Evolutionary conservation across 306 rosid genomes (phyloP).

Genomic region (Dalbergia cultrata): DNA sequence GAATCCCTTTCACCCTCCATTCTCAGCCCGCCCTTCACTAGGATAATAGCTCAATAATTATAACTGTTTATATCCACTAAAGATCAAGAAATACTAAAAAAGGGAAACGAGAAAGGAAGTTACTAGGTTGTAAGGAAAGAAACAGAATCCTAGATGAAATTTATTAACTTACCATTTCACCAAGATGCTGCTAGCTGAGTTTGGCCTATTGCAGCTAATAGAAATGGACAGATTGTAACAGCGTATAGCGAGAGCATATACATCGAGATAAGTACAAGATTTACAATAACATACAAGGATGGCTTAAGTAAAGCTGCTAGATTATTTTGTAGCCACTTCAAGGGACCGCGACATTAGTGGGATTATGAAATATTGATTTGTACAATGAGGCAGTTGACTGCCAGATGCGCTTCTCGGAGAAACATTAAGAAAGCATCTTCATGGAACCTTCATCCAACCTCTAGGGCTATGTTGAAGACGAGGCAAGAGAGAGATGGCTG

Average conservation of each 20-base stretch:
- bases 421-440: constrained; percentile 48
- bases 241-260: constrained; percentile 40
- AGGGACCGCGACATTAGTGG: constrained; percentile 42
- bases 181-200: not conserved
- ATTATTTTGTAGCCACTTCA: not conserved
- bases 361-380: constrained; percentile 55
- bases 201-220: not conserved
- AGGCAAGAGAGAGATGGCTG: constrained; percentile 45
- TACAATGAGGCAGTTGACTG: constrained; percentile 64
- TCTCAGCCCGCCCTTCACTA: not conserved
- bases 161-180: not conserved
- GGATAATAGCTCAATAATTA: not conserved
- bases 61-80: not conserved
- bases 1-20: not conserved
- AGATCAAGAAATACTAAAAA: not conserved
- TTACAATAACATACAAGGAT: constrained; percentile 56
- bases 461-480: constrained; percentile 39
- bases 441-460: constrained; percentile 68
- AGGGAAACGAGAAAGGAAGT: not conserved
- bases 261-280: constrained; percentile 39
- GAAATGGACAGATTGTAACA: not conserved
- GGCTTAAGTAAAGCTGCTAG: constrained; percentile 42
- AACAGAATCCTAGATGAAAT: not conserved
- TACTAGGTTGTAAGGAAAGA: not conserved
- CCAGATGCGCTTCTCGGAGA: constrained; percentile 42